These are phyloP conservation scores for Taphrina deformans DNA, from an alignment of 1,139 yeast species.

Conservation along the genomic window DNA sequence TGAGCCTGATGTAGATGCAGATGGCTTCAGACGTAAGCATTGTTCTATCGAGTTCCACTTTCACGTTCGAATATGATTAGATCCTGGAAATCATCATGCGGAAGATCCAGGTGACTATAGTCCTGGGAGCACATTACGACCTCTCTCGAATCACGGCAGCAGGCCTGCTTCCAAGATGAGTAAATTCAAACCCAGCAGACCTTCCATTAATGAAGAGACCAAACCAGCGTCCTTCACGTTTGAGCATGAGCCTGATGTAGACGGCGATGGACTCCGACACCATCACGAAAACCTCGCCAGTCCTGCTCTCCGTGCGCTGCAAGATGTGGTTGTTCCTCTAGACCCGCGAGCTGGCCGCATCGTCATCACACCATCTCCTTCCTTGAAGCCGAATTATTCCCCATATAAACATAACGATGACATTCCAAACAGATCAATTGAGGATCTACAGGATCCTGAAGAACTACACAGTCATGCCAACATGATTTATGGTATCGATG, in stretches of 20 bases:
- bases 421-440: constrained; percentile 26
- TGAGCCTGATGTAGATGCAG: constrained; percentile 33
- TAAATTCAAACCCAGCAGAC: neutral
- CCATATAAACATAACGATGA: constrained; percentile 26
- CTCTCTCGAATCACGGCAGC: constrained; percentile 7
- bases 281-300: constrained; percentile 25
- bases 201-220: neutral
- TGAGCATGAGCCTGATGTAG: constrained; percentile 32
- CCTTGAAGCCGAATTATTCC: constrained; percentile 21
- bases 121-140: constrained; percentile 34
- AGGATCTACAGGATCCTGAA: constrained; percentile 30
- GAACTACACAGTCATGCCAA: constrained; percentile 29
- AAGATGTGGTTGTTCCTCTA: constrained; percentile 24
- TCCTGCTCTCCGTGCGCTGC: constrained; percentile 27
- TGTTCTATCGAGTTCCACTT: neutral
- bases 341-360: constrained; percentile 32
- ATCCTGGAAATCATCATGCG: constrained; percentile 27
- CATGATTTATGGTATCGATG: constrained; percentile 31
- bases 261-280: constrained; percentile 23
- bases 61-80: neutral
- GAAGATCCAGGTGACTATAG: constrained; percentile 36
- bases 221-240: constrained; percentile 24
- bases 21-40: constrained; percentile 23
- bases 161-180: neutral
- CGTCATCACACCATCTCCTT: constrained; percentile 28